Evolutionary conservation across 345 rosid species (phyloP), one percentile per base, ranked within the genome.

Genomic region (Microcos paniculata): DNA sequence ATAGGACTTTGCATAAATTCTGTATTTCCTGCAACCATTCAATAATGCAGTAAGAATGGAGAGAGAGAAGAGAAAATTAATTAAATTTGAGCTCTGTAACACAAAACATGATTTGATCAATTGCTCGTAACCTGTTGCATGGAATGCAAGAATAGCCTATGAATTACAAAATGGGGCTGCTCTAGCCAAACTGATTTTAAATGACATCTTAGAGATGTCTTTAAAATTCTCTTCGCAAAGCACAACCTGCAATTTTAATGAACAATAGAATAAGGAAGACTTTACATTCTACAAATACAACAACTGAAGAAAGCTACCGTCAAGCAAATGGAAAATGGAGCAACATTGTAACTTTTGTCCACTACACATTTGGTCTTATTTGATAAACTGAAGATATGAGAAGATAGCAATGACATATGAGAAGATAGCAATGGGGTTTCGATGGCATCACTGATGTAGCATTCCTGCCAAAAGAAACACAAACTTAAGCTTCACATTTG

Each of bases 371-470:
- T n/a, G n/a, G n/a, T n/a, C n/a, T n/a, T n/a, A n/a, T n/a, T n/a
- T n/a, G n/a, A n/a, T n/a, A n/a, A n/a, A n/a, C n/a, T n/a, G n/a
- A n/a, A n/a, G n/a, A n/a, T n/a, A n/a, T n/a, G n/a, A n/a, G n/a
- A n/a, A n/a, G n/a, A n/a, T n/a, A 82, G 75, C 63, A 94, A 90
- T 95, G 91, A 87, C 78, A 79, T 23, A 14, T 89, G 74, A 24
- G 82, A 86, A 38, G 83, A 76, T 78, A 94, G 96, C 78, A 94
- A 81, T 28, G 97, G 89, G 61, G 96, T 92, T 68, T 97, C 99
- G 78, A 96, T 86, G 56, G 98, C 88, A 15, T 92, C 97, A 70
- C 78, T 88, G 26, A 94, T 87, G 87, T 88, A 91, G 74, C 73
- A 77, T 82, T 89, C 97, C 99, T 96, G 82, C 73, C 66, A 77